Evolutionary conservation across 2,329 filamentous ascomycete species (phyloP), one percentile per base, ranked within the genome.

Genomic region (Pezicula radicicola): DNA sequence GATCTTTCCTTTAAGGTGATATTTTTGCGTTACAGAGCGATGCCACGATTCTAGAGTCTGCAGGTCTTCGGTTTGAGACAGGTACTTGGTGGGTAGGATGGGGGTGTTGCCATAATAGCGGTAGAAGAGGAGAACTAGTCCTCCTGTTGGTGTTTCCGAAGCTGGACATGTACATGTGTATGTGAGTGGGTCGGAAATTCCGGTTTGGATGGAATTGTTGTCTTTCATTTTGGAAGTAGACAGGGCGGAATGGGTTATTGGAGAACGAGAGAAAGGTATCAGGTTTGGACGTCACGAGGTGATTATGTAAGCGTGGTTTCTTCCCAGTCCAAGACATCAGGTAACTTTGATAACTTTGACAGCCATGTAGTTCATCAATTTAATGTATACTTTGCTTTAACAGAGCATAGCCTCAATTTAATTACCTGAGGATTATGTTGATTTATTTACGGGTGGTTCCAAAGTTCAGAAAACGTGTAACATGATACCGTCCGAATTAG

Each of bases 61-160:
- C 16, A 54, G 45, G 18, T 58, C 48, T 15, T 52, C 10, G n/a
- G 51, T 45, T 21, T 54, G 30, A 7, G 36, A 7, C 6, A 50
- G 21, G 27, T 55, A 33, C 21, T 39, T 19, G 9, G 41, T 8
- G 9, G 59, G 58, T 3, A 67, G 54, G 3, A 47, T 16, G 12
- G 65, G 65, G 1, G 55, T 44, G 18, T 63, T 59, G 21, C 52
- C 46, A 41, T 60, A 68, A 45, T 68, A 68, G n/a, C 65, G 60
- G 35, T 67, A 68, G 54, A 68, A 68, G 15, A 68, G 57, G 25
- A 68, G 61, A 6, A 67, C 58, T 6, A 54, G 49, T 6, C 66
- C 66, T 12, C 53, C 51, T 10, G 52, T 33, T 7, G 49, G 49
- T 5, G 30, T 18, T 12, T 50, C 50, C 6, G 46, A 46, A 6